phyloP scores from a whole-genome alignment of 2,329 filamentous ascomycete genomes.

The Paecilomyces variotii region DNA sequence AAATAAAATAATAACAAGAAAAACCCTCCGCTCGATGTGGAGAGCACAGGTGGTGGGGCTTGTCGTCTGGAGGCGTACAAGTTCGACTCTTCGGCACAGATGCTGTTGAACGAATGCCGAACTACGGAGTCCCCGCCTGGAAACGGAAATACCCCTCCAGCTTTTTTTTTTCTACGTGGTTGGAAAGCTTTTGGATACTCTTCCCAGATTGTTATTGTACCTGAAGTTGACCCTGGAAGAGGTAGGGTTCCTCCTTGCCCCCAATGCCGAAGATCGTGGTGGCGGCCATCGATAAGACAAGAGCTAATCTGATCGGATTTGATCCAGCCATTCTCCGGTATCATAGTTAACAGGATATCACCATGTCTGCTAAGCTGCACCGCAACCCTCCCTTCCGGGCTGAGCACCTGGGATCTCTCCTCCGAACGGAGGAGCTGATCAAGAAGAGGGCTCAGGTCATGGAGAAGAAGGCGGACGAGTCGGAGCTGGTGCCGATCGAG shows the following conservation, averaged over 20 bases:
- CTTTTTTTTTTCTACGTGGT: not conserved
- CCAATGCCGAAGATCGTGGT: not conserved
- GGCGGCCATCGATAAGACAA: not conserved
- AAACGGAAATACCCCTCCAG: not conserved
- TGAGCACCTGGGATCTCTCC: conserved; percentile 64
- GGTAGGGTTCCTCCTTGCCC: not conserved
- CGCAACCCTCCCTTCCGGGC: conserved; percentile 57
- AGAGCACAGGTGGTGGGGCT: not conserved
- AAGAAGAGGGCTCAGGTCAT: conserved; percentile 50
- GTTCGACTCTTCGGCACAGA: not conserved
- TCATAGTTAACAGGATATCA: conserved; percentile 2
- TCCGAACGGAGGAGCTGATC: conserved; percentile 56
- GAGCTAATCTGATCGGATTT: not conserved
- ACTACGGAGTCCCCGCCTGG: not conserved
- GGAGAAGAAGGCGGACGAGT: conserved; percentile 45
- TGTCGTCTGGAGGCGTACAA: not conserved
- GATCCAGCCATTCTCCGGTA: not conserved
- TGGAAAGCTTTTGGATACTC: not conserved
- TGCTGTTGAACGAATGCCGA: not conserved
- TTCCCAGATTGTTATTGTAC: not conserved
- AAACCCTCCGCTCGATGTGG: not conserved
- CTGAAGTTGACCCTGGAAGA: not conserved
- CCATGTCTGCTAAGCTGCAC: conserved; percentile 25
- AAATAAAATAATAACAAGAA: not conserved
- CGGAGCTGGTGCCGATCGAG: conserved; percentile 56